Evolutionary conservation across 345 rosid genomes (phyloP).

Genomic region (Toxicodendron radicans): DNA sequence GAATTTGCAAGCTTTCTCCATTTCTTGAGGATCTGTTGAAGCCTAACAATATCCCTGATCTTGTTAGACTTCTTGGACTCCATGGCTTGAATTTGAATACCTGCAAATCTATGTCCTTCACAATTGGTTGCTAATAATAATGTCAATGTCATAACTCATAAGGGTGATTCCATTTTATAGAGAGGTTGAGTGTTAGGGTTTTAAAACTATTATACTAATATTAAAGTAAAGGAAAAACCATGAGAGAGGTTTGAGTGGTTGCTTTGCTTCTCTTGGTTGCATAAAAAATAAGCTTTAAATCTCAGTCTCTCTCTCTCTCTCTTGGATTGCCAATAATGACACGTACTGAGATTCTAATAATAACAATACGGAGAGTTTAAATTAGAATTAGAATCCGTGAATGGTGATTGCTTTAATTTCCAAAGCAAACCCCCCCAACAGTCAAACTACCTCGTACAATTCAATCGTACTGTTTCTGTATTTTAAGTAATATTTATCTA

Average conservation of each 20-base stretch:
- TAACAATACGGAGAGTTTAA: too few species aligned
- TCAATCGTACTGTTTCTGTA: slow-evolving; percentile 10
- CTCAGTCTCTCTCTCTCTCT: background rate
- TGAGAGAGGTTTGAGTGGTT: too few species aligned
- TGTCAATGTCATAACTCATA: background rate
- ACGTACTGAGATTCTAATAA: background rate
- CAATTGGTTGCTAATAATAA: background rate
- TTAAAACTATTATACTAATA: background rate
- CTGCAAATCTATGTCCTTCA: background rate
- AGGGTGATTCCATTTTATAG: slow-evolving; percentile 1
- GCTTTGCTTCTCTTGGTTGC: background rate
- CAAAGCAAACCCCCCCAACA: slow-evolving; percentile 4
- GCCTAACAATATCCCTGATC: slow-evolving; percentile 89
- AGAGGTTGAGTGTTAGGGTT: background rate
- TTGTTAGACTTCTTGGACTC: slow-evolving; percentile 84
- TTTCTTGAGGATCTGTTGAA: slow-evolving; percentile 85
- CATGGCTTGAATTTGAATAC: slow-evolving; percentile 28
- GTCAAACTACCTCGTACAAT: slow-evolving; percentile 27
- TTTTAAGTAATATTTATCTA: too few species aligned
- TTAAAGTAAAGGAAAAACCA: background rate
- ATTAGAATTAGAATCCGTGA: background rate
- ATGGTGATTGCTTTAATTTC: background rate
- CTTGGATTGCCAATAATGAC: background rate
- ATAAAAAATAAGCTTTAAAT: background rate
- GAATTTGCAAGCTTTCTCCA: slow-evolving; percentile 83